phyloP scores from a whole-genome alignment of 495 filamentous ascomycete species.

The Penicillium salamii region DNA sequence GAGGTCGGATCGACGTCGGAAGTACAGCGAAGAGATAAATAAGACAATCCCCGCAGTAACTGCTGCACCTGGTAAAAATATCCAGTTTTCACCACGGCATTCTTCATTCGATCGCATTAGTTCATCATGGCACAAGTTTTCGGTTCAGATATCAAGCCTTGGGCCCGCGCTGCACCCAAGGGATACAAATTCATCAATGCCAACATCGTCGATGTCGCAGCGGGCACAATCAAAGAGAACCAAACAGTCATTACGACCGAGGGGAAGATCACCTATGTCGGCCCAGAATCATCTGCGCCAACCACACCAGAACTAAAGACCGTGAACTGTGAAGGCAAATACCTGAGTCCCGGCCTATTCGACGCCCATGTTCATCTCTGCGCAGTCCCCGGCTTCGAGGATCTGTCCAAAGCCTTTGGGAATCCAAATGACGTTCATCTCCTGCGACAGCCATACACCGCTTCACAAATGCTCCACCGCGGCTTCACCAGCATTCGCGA shows the following conservation, averaged over 20 bases:
- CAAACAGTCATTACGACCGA: constrained; percentile 10
- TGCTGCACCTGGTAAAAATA: too few species aligned
- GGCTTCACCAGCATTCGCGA: constrained; percentile 55
- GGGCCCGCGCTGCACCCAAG: constrained; percentile 25
- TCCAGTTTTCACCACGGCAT: background rate
- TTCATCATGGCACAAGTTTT: constrained; percentile 11
- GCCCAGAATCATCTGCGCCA: constrained; percentile 9
- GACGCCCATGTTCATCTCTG: constrained; percentile 55
- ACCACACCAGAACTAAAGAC: constrained; percentile 8
- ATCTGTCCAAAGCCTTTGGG: constrained; percentile 26
- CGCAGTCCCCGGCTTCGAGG: constrained; percentile 38
- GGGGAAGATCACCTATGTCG: constrained; percentile 19
- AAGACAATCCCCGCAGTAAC: background rate
- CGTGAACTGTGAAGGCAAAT: constrained; percentile 45
- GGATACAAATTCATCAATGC: constrained; percentile 33
- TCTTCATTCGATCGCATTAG: background rate
- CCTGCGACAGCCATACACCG: constrained; percentile 46
- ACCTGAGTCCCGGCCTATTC: constrained; percentile 52
- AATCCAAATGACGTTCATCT: constrained; percentile 25
- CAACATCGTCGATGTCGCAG: constrained; percentile 33
- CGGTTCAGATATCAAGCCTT: constrained; percentile 34
- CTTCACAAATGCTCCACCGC: constrained; percentile 46
- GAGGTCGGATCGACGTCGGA: constrained; percentile 16
- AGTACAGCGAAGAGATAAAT: background rate
- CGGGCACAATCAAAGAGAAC: constrained; percentile 26